Conservation (phyloP, 495 filamentous ascomycete genomes). For the Aspergillus panamensis region DNA sequence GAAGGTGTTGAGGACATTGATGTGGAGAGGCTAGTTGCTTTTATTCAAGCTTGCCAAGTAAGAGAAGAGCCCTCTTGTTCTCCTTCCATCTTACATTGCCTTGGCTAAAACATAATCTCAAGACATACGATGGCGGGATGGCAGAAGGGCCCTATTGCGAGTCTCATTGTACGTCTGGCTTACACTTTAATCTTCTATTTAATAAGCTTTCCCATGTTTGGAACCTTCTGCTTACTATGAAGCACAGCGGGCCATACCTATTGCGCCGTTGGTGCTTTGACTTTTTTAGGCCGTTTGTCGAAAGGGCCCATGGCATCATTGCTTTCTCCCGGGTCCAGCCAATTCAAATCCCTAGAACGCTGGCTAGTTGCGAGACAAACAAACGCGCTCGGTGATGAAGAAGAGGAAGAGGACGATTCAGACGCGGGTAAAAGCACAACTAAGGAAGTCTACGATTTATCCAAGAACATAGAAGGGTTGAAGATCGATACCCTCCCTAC, state of each 20-base stretch:
- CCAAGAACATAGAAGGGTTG: slow-evolving; percentile 13
- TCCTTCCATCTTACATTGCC: not conserved
- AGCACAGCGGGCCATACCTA: slow-evolving; percentile 77
- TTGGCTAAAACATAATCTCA: slow-evolving; percentile 21
- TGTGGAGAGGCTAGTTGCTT: slow-evolving; percentile 61
- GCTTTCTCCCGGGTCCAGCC: slow-evolving; percentile 31
- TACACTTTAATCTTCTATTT: not conserved
- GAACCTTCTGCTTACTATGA: not conserved
- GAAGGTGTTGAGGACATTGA: slow-evolving; percentile 69
- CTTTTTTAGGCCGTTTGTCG: slow-evolving; percentile 55
- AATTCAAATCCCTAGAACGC: slow-evolving; percentile 46
- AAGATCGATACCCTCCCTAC: slow-evolving; percentile 33
- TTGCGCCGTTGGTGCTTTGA: slow-evolving; percentile 73
- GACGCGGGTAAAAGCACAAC: slow-evolving; percentile 46
- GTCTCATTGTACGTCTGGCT: slow-evolving; percentile 68
- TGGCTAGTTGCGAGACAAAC: slow-evolving; percentile 75
- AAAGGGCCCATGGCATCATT: slow-evolving; percentile 22
- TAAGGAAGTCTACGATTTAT: slow-evolving; percentile 10
- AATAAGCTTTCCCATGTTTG: not conserved
- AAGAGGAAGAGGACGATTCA: slow-evolving; percentile 50
- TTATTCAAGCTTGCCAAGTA: slow-evolving; percentile 70
- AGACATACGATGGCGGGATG: slow-evolving; percentile 92
- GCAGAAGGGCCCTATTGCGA: slow-evolving; percentile 77
- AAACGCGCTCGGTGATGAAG: slow-evolving; percentile 46
- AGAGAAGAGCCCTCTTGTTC: slow-evolving; percentile 10